Conservation (phyloP, 345 rosid genomes). For the Ceriops tagal region DNA sequence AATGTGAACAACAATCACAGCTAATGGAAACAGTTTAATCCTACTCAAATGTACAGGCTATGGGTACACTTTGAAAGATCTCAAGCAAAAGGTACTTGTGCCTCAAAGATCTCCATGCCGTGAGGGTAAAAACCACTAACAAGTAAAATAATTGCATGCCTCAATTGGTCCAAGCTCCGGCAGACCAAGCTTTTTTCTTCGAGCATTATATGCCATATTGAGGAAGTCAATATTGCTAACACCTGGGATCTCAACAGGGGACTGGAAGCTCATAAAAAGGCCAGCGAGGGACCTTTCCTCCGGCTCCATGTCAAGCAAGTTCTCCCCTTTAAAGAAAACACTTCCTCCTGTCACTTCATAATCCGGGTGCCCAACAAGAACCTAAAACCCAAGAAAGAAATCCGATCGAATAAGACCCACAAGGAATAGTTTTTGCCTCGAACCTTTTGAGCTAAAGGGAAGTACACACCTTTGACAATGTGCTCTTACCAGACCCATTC, state of each 20-base stretch:
- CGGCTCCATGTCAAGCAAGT: slow-evolving; percentile 89
- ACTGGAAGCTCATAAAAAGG: slow-evolving; percentile 89
- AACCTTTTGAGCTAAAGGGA: neutral
- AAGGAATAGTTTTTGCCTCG: neutral
- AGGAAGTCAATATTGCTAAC: slow-evolving; percentile 89
- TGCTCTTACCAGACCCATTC: slow-evolving; percentile 98
- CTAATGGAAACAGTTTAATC: no score
- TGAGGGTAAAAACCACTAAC: neutral
- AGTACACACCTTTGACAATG: slow-evolving; percentile 72
- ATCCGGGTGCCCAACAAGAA: slow-evolving; percentile 95
- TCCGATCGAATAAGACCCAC: neutral
- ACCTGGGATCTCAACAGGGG: slow-evolving; percentile 93
- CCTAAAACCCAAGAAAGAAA: slow-evolving; percentile 35
- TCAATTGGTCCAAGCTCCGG: slow-evolving; percentile 89
- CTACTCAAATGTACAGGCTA: neutral
- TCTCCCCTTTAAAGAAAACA: slow-evolving; percentile 69
- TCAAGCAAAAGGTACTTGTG: neutral
- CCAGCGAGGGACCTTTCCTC: slow-evolving; percentile 96
- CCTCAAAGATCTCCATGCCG: neutral
- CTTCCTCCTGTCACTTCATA: slow-evolving; percentile 91
- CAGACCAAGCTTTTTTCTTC: slow-evolving; percentile 62
- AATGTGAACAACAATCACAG: neutral
- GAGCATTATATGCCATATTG: slow-evolving; percentile 93
- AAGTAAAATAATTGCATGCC: slow-evolving; percentile 35
- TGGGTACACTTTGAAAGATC: neutral